Conservation (phyloP, 345 rosid genomes). For the Aethionema arabicum region DNA sequence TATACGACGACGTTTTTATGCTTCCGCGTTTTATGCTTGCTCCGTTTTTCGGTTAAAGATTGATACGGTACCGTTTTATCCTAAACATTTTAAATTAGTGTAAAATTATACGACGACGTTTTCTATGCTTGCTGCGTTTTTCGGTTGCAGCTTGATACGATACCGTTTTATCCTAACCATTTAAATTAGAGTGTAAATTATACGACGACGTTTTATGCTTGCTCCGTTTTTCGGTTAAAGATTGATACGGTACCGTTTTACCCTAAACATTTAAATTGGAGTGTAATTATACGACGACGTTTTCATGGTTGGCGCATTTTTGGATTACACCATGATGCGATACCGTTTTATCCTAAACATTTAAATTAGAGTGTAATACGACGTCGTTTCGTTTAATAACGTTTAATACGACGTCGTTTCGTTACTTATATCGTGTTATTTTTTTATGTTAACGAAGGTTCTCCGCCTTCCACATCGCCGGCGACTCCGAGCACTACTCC, state of each 20-base stretch:
- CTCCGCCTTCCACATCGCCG: constrained; percentile 31
- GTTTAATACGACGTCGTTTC: not conserved
- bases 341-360: not conserved
- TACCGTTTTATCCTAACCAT: not conserved
- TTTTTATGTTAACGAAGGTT: constrained; percentile 22
- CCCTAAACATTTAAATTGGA: too few relatives aligned
- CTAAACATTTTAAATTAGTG: too few relatives aligned
- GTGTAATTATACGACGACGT: not conserved
- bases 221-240: not conserved
- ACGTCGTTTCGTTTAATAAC: not conserved
- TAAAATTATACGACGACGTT: not conserved
- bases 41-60: not conserved
- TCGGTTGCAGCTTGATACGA: not conserved
- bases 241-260: not conserved
- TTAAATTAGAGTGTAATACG: too few relatives aligned
- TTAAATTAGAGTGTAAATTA: too few relatives aligned
- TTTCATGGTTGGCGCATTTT: not conserved
- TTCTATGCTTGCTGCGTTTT: not conserved
- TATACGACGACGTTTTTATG: not conserved
- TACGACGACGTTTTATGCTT: not conserved
- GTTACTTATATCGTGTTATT: not conserved
- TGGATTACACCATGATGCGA: not conserved
- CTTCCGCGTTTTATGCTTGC: too few relatives aligned
- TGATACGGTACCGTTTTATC: not conserved
- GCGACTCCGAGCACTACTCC: constrained; percentile 31